Base-by-base conservation (phyloP, 352 stramenopile species). In the Globisporangium splendens region DNA sequence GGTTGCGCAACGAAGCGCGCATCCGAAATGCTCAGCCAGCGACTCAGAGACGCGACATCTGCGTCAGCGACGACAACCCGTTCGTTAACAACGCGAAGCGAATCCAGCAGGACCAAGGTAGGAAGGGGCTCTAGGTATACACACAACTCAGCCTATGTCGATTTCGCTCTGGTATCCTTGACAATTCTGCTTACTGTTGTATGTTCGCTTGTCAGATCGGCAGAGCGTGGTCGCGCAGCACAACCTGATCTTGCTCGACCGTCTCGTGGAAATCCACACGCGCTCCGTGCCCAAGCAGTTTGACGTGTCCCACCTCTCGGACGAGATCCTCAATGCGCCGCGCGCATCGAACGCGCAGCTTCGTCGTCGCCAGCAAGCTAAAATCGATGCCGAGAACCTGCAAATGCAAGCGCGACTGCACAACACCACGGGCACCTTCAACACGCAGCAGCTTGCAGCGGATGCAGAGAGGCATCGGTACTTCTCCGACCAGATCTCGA, bases 91-190 rank as follows among this genome's bases (percentile, higher is more conserved):
- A 89, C 38, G 55, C 68, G 11, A 89, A 89, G 52, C 59, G 59
- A 8, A 18, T 77, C n/a, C 79, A 88, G 44, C 79, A 84, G 24
- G 69, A 83, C 28, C 67, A 79, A 79, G 76, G 79, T 86, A 35
- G 28, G 28, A 8, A 35, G 5, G 7, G 28, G 28, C 28, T 35
- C 28, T 35, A 35, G 28, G 28, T 35, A 35, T 10, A 35, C 28
- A 35, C 24, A 7, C 28, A 35, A 35, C 10, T 6, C 28, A 35
- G 28, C 28, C 28, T 35, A 35, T 1, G 28, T 35, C 28, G 28
- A 1, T 35, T 4, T 10, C 10, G 28, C 10, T 35, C 28, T 35
- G 0, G 28, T 35, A 10, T 10, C 7, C 24, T 31, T 31, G 24
- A 31, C 24, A 31, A 31, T 31, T 31, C 5, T 31, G 2, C 24